Base-by-base conservation (phyloP, 2,329 filamentous ascomycete species). In the Lachnellula subtilissima region DNA sequence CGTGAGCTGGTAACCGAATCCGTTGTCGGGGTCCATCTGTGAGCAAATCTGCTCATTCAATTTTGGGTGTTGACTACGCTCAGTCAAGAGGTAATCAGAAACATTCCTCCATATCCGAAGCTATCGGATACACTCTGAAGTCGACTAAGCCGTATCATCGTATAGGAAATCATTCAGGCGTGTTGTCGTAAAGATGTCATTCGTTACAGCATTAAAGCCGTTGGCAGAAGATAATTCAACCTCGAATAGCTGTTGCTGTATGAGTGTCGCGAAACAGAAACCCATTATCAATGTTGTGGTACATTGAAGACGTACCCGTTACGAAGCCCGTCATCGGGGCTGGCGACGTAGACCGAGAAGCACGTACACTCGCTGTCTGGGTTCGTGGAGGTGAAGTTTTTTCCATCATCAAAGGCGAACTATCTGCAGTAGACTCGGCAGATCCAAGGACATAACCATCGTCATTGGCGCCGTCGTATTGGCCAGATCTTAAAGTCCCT, bases 261-360 rank as follows among this genome's bases (percentile, higher is more conserved):
- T 71, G 67, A 67, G 66, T 59, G 45, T 71, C 69, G 65, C 64
- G 64, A 59, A 70, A 70, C 25, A 61, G 55, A 64, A 67, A 70
- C 50, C 64, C 62, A 65, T 56, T 60, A 63, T 67, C 66, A 53
- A 64, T 59, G 56, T 66, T 65, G 54, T 69, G 65, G 64, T 71
- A 70, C 67, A 68, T 67, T 65, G 69, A 60, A 62, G 68, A 70
- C 64, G 78, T 77, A 72, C 75, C 76, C 64, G 79, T 72, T 52
- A 74, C 69, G 61, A 81, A 77, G 55, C 72, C 72, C 19, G 72
- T 68, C 66, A 75, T 71, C 22, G 79, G 73, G 14, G 76, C 74
- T 42, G 78, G 73, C 32, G 79, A 77, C 48, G 73, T 67, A 48
- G 74, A 72, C 50, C 72, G 67, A 48, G 68, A 62, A 53, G 72